Evolutionary conservation across 116 monocot species (phyloP).

Genomic region (Dioscorea cayenensis): DNA sequence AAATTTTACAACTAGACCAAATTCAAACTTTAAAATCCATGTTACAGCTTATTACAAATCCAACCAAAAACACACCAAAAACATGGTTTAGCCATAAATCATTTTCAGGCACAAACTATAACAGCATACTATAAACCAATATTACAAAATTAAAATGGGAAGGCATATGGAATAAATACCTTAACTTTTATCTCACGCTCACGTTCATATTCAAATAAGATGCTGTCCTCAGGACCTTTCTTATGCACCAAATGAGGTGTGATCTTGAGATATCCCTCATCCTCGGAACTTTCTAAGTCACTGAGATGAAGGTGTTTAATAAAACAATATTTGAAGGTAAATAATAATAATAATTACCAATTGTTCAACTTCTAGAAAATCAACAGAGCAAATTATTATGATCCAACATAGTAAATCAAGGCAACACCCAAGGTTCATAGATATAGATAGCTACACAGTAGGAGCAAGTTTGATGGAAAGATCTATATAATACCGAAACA

Average conservation of each 20-base stretch:
- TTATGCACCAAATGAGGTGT: not conserved
- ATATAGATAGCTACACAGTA: too few species aligned
- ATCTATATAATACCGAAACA: too few species aligned
- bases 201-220: constrained; percentile 2
- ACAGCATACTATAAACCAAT: not conserved
- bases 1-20: too few species aligned
- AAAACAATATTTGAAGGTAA: not conserved
- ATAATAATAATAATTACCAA: not conserved
- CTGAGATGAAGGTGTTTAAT: constrained; percentile 1
- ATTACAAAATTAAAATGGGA: not conserved
- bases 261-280: not conserved
- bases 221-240: not conserved
- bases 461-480: too few species aligned
- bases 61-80: too few species aligned
- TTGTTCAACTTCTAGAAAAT: too few species aligned
- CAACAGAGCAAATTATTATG: too few species aligned
- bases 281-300: constrained; percentile 2
- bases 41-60: too few species aligned
- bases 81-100: too few species aligned
- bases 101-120: not conserved
- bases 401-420: too few species aligned
- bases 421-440: too few species aligned
- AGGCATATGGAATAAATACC: not conserved
- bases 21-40: too few species aligned
- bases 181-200: constrained; percentile 5